These are phyloP conservation scores for Draba incana DNA, from an alignment of 345 rosid species.

Conservation along the genomic window DNA sequence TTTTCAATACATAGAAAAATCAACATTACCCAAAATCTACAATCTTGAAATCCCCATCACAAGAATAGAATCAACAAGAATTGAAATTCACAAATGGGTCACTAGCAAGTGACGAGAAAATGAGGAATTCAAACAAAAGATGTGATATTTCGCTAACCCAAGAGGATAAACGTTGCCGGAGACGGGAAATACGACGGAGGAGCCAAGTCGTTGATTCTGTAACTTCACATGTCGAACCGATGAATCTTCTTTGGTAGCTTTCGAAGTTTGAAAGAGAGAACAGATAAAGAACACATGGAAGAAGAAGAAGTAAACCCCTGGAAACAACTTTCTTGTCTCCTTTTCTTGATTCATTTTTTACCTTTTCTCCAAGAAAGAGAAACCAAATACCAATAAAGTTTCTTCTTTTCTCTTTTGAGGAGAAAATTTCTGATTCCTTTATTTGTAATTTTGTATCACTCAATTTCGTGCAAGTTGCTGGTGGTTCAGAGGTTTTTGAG, in stretches of 20 bases:
- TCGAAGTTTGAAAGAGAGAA: conserved; percentile 18
- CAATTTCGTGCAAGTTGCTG: no score
- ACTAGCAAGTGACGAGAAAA: background rate
- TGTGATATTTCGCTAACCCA: conserved; percentile 55
- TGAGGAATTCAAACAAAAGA: conserved; percentile 4
- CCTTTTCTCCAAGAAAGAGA: conserved; percentile 28
- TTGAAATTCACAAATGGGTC: conserved; percentile 17
- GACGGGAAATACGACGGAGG: conserved; percentile 66
- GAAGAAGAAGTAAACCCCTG: conserved; percentile 1
- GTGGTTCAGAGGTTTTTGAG: background rate
- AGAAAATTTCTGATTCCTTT: no score
- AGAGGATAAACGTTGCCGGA: conserved; percentile 89
- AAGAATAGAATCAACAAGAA: background rate
- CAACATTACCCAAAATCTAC: conserved; percentile 20
- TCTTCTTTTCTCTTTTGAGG: background rate
- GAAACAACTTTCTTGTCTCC: conserved; percentile 29
- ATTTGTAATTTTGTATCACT: no score
- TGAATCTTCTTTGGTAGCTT: conserved; percentile 38
- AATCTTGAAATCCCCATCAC: conserved; percentile 3
- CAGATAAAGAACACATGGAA: conserved; percentile 11
- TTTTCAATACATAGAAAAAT: background rate
- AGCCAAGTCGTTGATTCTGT: conserved; percentile 38
- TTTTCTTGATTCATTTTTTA: conserved; percentile 22
- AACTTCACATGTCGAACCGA: conserved; percentile 27
- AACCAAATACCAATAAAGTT: conserved; percentile 26